Base-by-base conservation (phyloP, 1,284 basidiomycete species). In the Anthracocystis walkeri region DNA sequence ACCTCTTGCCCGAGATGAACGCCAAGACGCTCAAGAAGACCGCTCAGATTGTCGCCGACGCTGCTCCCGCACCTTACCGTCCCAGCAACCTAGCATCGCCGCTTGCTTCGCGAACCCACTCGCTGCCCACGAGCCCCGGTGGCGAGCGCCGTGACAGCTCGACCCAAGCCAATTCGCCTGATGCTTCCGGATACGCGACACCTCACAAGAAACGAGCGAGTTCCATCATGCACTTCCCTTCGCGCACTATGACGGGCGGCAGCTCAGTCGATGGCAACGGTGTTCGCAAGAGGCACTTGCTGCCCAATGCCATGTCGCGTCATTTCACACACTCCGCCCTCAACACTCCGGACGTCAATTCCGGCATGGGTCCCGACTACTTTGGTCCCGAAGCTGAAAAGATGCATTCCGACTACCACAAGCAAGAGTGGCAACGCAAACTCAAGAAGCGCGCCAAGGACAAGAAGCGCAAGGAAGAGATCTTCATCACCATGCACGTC, bases 401-500 rank as follows among this genome's bases (percentile, higher is more conserved):
- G 58, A 20, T 65, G 52, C 69, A 73, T 44, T 60, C 56, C 12
- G 67, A 70, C 46, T 67, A 49, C 8, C 60, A 71, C 65, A 71
- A 65, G 55, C 72, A 59, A 46, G 82, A 84, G 51, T 85, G 83
- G 83, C 82, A 83, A 58, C 62, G 73, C 49, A 82, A 84, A 64
- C 69, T 85, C 48, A 79, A 78, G 62, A 80, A 79, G 58, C 75
- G 83, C 21, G 72, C 68, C 64, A 79, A 78, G 65, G 74, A 73
- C 52, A 80, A 81, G 65, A 77, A 77, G 48, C 82, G 82, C 57
- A 82, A 83, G 65, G 77, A 82, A 50, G 81, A 84, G 59, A 84
- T 84, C 61, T 84, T 80, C 44, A 95, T 95, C 75, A 94, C 94
- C 41, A 92, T 91, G 78, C 94, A 95, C 81, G 92, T 95, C 21